Evolutionary conservation across 176 grass and related monocot species (phyloP), one percentile per base, ranked within the genome.

Genomic region (Dendrocalamus sinicus): DNA sequence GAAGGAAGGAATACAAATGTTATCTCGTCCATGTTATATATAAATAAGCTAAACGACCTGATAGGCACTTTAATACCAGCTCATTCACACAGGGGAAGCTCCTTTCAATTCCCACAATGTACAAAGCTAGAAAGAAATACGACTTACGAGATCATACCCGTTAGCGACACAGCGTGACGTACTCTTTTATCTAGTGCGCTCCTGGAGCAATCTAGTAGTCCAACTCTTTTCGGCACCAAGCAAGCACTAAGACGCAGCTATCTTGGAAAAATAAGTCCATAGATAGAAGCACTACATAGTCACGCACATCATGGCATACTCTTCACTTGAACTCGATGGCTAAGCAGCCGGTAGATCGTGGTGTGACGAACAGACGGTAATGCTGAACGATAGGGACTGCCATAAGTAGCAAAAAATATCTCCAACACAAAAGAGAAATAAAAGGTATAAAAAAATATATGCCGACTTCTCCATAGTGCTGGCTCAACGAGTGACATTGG

Each of bases 321-420:
- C n/a, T 45, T 47, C 20, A 43, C 57, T 41, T 57, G 8, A 3
- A 17, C 9, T 68, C 47, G 28, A 70, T 57, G 51, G 19, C 66
- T 24, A 46, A 59, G 14, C 52, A 59, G 39, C n/a, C 4, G 54
- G 17, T 24, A 59, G 52, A 46, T 59, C 9, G 13, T 70, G 79
- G 65, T 70, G 43, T 32, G 6, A 13, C 13, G 8, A 55, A 69
- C 32, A 57, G 35, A 44, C 8, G n/a, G 1, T 47, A 72, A 28
- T 57, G 66, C 30, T 37, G 59, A 26, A 14, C n/a, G 53, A 82
- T 20, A 82, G 52, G 4, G 80, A 82, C 80, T 5, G n/a, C n/a
- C 80, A 72, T 19, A 30, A 13, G 30, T 40, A 45, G 14, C 39
- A 39, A 46, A 59, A 58, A 57, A 60, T 59, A 82, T 82, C 80